Conservation (phyloP, 805 yeast species). For the Torulaspora gathmanii region DNA sequence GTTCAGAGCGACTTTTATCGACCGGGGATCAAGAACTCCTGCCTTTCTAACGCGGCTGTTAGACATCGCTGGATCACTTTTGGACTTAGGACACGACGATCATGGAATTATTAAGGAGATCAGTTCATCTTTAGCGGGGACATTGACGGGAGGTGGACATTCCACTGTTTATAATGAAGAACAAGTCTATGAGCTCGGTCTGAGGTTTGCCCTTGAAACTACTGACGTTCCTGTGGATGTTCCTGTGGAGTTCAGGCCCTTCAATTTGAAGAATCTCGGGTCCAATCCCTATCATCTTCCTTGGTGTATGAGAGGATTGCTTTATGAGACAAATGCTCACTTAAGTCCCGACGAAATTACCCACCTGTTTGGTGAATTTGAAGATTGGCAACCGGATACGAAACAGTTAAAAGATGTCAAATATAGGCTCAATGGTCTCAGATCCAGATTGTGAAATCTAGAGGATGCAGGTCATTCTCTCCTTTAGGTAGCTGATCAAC, state of each 20-base stretch:
- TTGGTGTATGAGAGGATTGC: constrained; percentile 84
- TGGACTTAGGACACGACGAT: constrained; percentile 75
- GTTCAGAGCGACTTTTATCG: constrained; percentile 83
- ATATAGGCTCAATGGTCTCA: constrained; percentile 62
- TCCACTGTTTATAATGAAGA: constrained; percentile 82
- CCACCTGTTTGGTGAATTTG: constrained; percentile 64
- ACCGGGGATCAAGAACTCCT: constrained; percentile 75
- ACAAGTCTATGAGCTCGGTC: constrained; percentile 75
- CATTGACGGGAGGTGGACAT: constrained; percentile 93
- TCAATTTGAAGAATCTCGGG: constrained; percentile 61
- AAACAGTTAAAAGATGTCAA: constrained; percentile 79
- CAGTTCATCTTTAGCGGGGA: constrained; percentile 76
- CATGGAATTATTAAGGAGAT: constrained; percentile 83
- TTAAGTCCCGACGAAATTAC: constrained; percentile 55
- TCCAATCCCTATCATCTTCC: constrained; percentile 83
- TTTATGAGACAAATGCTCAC: constrained; percentile 56
- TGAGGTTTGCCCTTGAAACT: constrained; percentile 71
- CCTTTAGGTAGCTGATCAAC: not conserved
- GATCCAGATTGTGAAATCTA: constrained; percentile 19
- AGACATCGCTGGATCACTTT: constrained; percentile 64
- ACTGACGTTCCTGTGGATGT: constrained; percentile 47
- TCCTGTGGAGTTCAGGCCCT: constrained; percentile 39
- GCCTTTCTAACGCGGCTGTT: constrained; percentile 71
- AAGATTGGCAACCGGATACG: constrained; percentile 81
- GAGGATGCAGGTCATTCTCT: constrained; percentile 7